Conservation (phyloP, 768 basidiomycete species). For the Vararia minispora region DNA sequence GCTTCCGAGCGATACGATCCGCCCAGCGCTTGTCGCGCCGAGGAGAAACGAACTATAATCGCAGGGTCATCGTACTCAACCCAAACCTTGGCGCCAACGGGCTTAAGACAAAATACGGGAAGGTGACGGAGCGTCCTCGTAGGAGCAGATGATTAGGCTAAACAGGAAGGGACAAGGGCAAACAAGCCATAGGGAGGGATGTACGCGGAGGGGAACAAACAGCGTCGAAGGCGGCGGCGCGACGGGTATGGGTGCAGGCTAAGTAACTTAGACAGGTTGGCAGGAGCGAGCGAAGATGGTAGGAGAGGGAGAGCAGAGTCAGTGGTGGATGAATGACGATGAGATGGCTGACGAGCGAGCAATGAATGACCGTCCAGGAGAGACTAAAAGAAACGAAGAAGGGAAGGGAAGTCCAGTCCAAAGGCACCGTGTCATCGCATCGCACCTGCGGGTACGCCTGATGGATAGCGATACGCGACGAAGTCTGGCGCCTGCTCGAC, state of each 20-base stretch:
- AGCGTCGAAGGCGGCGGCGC: slow-evolving; percentile 8
- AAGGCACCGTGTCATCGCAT: too few relatives aligned
- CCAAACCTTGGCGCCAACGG: too few relatives aligned
- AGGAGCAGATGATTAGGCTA: neutral
- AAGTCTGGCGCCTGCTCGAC: slow-evolving; percentile 83
- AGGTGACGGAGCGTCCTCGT: neutral
- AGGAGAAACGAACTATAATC: slow-evolving; percentile 9
- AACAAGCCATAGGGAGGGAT: neutral
- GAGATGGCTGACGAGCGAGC: neutral
- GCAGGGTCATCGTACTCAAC: slow-evolving; percentile 1
- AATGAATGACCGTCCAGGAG: neutral
- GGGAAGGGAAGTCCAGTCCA: too few relatives aligned
- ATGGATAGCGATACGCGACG: slow-evolving; percentile 81
- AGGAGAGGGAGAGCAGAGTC: slow-evolving; percentile 3
- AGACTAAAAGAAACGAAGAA: slow-evolving; percentile 30
- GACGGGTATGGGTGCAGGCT: slow-evolving; percentile 16
- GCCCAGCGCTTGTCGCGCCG: too few relatives aligned
- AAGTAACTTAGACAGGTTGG: slow-evolving; percentile 3
- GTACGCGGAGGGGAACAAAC: neutral
- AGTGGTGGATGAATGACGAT: slow-evolving; percentile 1
- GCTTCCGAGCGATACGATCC: too few relatives aligned
- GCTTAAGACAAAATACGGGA: slow-evolving; percentile 1
- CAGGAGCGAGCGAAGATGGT: neutral
- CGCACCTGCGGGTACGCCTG: slow-evolving; percentile 60
- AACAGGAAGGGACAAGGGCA: too few relatives aligned